Base-by-base conservation (phyloP, 441 rosid species). In the Pelargonium myrrhifolium region DNA sequence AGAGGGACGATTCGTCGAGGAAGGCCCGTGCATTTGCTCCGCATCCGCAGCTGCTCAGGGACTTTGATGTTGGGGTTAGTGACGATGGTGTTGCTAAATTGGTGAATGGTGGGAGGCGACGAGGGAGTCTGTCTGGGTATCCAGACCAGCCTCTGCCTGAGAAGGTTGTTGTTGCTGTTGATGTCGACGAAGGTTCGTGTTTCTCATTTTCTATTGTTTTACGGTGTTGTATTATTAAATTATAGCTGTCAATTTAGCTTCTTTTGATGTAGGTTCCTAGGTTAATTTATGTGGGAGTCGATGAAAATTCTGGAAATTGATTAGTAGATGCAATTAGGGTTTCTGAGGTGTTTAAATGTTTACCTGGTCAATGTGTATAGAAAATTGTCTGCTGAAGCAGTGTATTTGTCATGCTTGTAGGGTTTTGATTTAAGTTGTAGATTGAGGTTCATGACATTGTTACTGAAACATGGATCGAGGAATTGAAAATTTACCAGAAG, bases 121-220 rank as follows among this genome's bases (percentile, higher is more conserved):
- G 81, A 62, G 82, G 88, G 51, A 79, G 71, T 62, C 68, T 56
- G 20, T 72, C 80, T 7, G 91, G 83, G 67, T 80, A 82, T 20
- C 69, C 74, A 56, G 82, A 75, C 28, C 75, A 66, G 22, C 64
- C 76, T 62, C 70, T 56, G 20, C 73, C 80, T 5, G 91, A 84
- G 67, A 93, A 85, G 74, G 66, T 88, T 1, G 82, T 80, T 47
- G 97, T 93, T 39, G 99, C 99, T 12, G 99, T 93, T 60, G 99
- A 93, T 64, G 90, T 93, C 2, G 99, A 91, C 66, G 99, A 93
- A 75, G 99, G 99, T 93, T 77, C 6, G 56, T 1, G 56, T 49
- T 49, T 49, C 17, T 49, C 18, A 15, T 49, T 49, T 49, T 49
- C 7, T 14, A 15, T 49, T 14, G n/a, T 1, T n/a, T 2, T 49